These are phyloP conservation scores for Manihot esculenta DNA, from an alignment of 441 rosid species.

Conservation along the genomic window DNA sequence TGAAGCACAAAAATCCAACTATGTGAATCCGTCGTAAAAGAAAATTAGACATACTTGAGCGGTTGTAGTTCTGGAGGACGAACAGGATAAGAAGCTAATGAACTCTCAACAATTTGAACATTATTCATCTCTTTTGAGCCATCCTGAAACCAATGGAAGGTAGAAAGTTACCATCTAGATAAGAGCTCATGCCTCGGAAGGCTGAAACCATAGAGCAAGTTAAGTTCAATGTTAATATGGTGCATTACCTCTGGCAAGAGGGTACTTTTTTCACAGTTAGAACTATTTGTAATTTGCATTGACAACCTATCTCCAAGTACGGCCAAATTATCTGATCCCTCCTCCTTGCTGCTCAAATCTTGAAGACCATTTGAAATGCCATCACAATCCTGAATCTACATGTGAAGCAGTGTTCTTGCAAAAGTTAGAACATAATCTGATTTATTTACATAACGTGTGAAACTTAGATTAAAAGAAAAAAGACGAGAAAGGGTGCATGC, in stretches of 20 bases:
- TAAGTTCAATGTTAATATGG: background rate
- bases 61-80: too few relatives aligned
- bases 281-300: background rate
- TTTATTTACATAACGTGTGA: background rate
- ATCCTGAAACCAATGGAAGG: background rate
- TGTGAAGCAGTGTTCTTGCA: too few relatives aligned
- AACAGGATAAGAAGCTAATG: too few relatives aligned
- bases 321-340: background rate
- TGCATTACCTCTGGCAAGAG: background rate
- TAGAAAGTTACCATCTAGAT: too few relatives aligned
- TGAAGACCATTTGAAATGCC: too few relatives aligned
- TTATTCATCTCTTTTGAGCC: background rate
- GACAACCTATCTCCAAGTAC: background rate
- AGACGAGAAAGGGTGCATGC: too few relatives aligned
- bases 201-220: too few relatives aligned
- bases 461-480: background rate
- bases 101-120: background rate
- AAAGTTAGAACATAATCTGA: background rate
- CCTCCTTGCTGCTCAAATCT: background rate
- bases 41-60: too few relatives aligned
- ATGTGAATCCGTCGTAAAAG: background rate
- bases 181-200: too few relatives aligned
- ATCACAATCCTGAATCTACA: too few relatives aligned
- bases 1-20: background rate
- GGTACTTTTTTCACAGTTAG: background rate